phyloP scores from a whole-genome alignment of 768 basidiomycete species.

The Tulasnella sp. region DNA sequence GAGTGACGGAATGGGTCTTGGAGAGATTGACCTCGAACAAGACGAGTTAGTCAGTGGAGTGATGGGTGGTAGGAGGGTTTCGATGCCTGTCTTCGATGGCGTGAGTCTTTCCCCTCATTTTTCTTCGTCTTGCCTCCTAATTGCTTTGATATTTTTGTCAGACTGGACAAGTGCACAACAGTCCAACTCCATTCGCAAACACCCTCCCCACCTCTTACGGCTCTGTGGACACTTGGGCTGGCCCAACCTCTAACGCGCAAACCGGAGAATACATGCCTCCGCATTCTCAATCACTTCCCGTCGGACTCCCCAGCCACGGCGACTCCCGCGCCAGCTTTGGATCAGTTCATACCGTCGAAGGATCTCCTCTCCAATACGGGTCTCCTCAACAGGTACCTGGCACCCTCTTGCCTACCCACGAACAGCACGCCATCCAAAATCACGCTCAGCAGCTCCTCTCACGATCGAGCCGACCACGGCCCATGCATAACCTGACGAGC shows the following conservation, averaged over 20 bases:
- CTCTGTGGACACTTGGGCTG: not conserved
- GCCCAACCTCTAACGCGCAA: not conserved
- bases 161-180: not conserved
- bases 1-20: constrained; percentile 21
- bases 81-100: constrained; percentile 7
- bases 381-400: not conserved
- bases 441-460: constrained; percentile 6
- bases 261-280: not conserved
- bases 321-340: not conserved
- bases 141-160: not conserved
- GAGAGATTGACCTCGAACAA: constrained; percentile 21
- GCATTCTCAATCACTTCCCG: not conserved
- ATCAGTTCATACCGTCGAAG: not conserved
- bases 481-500: not conserved
- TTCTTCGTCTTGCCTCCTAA: not conserved
- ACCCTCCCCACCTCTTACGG: not conserved
- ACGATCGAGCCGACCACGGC: not conserved
- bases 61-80: not conserved
- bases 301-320: not conserved
- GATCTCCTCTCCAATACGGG: not conserved
- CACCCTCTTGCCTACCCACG: not conserved
- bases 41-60: not conserved
- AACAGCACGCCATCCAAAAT: not conserved
- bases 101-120: not conserved
- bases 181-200: not conserved